Base-by-base conservation (phyloP, 305 asterid species). In the Fraxinus dipetala region DNA sequence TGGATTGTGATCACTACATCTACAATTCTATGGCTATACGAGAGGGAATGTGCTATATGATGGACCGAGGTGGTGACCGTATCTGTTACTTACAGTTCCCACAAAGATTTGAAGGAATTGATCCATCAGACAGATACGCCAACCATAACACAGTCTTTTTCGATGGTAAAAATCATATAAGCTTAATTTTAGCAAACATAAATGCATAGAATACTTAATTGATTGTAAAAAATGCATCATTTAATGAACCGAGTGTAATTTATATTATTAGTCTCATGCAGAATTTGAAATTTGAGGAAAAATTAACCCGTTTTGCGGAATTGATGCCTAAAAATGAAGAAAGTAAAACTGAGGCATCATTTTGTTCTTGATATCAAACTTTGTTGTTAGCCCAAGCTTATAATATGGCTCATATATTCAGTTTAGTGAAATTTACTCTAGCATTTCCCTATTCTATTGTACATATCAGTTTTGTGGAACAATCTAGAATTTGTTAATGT, bases 21-120 rank as follows among this genome's bases (percentile, higher is more conserved):
- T 94, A 96, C 86, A 92, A 96, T 74, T 92, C 92, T 28, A 85
- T 85, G 92, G 98, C 97, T 4, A 74, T 96, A 24, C 86, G 88
- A 80, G 98, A 96, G 87, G 99, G 99, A 5, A 93, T 96, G 87
- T 96, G 99, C 76, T 94, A 94, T 87, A 96, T 96, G 99, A 89
- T 96, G 97, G 99, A 96, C 79, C 91, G 99, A 10, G 98, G 98
- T 9, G 99, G 99, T 40, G 99, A 96, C 63, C 96, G 99, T 11
- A 84, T 96, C 11, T 93, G 99, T 92, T 96, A 94, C 88, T 84
- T 96, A 75, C 99, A 96, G 63, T 96, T 96, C 87, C 99, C 99
- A 0, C 99, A 96, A 81, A 92, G 99, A 83, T 96, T 96, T 36
- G 99, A 96, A 83, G 99, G 99, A 5, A 92, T 96, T 6, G 99